These are phyloP conservation scores for Tranzscheliella williamsii DNA, from an alignment of 1,284 basidiomycete species.

Conservation along the genomic window DNA sequence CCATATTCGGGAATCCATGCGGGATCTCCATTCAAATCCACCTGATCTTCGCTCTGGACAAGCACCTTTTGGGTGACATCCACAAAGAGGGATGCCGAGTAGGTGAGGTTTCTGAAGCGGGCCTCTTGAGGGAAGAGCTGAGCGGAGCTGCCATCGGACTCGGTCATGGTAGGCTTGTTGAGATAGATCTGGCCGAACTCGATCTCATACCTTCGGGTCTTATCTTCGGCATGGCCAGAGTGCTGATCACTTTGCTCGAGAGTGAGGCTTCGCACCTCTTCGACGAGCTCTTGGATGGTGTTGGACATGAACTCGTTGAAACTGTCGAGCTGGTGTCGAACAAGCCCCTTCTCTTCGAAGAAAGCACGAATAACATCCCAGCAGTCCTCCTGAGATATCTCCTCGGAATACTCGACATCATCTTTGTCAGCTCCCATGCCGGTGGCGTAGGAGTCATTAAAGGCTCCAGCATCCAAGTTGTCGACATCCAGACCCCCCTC, in stretches of 20 bases:
- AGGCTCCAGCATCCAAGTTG: constrained; percentile 18
- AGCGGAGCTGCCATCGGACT: constrained; percentile 90
- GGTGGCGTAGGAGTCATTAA: constrained; percentile 17
- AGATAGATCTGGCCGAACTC: constrained; percentile 97
- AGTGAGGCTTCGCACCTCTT: constrained; percentile 90
- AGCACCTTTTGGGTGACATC: constrained; percentile 89
- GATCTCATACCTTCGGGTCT: constrained; percentile 88
- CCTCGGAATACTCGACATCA: constrained; percentile 46
- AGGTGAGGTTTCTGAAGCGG: constrained; percentile 87
- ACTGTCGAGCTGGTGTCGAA: constrained; percentile 94
- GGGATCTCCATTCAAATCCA: constrained; percentile 71
- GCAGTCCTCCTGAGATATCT: constrained; percentile 59
- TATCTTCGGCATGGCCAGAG: constrained; percentile 67
- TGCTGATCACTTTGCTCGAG: constrained; percentile 96
- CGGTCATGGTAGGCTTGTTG: constrained; percentile 88
- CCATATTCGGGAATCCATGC: constrained; percentile 72
- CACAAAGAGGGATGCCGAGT: constrained; percentile 93
- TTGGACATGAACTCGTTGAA: constrained; percentile 99
- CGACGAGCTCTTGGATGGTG: constrained; percentile 99
- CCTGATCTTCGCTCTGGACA: constrained; percentile 76
- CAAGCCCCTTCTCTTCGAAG: constrained; percentile 96
- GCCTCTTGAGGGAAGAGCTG: constrained; percentile 98
- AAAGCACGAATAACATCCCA: constrained; percentile 77
- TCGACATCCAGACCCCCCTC: constrained; percentile 35
- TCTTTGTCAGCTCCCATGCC: constrained; percentile 34